Base-by-base conservation (phyloP, 106 monocot genomes). In the Acanthochlamys bracteata region DNA sequence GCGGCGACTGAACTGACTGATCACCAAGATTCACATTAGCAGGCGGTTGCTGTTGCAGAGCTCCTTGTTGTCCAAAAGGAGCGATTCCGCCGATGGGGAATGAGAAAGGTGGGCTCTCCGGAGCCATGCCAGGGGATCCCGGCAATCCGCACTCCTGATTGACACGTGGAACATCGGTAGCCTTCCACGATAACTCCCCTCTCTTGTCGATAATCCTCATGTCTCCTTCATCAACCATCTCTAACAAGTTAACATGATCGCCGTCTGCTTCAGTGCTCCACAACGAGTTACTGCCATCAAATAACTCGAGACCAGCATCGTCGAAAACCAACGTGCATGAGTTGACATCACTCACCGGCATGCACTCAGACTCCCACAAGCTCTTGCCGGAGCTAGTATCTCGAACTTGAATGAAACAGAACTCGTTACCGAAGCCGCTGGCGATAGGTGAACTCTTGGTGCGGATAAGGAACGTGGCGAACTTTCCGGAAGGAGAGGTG, bases 291-390 rank as follows among this genome's bases (percentile, higher is more conserved):
- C 76, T 76, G 0, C 87, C 91, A 71, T 92, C 91, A 59, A 87
- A 82, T 3, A 92, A 63, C 79, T 87, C 81, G 41, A 92, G 71
- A 54, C 87, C 87, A 17, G 60, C 33, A 47, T 75, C 68, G 47
- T 65, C 24, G 74, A 92, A 84, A n/a, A 84, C 70, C 25, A 84
- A 71, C 0, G 87, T 43, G 79, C 91, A 92, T 0, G 78, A 16
- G 74, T 92, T 84, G 40, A 65, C 61, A 15, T 21, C 79, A 79
- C 81, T 86, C 49, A 75, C 73, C 16, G 83, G 83, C 4, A 66
- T 64, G 74, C 91, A 92, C 55, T 81, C 78, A 23, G 91, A 91
- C 71, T 91, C 91, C 91, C 91, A 91, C 58, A 76, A 24, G 56
- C 73, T 69, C 63, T 66, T 51, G 0, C 54, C 62, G 11, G 65